Base-by-base conservation (phyloP, 495 filamentous ascomycete species). In the Penicillium angulare region DNA sequence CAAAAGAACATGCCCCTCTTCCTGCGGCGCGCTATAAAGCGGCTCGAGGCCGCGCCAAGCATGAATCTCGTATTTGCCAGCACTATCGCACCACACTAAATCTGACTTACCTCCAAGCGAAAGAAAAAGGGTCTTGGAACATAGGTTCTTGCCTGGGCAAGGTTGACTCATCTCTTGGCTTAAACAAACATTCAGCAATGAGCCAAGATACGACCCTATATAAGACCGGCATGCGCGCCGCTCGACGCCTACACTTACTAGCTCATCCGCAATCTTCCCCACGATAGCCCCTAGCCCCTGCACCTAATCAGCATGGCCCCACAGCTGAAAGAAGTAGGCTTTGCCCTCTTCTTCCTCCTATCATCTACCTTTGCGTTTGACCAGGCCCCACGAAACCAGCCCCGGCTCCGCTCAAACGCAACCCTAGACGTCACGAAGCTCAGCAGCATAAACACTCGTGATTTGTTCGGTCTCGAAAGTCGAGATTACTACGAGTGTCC, bases 401-500 rank as follows among this genome's bases (percentile, higher is more conserved):
- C 51, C 6, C 51, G 33, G 7, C 44, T 43, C 7, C 45, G 29
- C 4, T 48, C 20, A 23, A 54, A 54, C 18, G 42, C 13, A 16
- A 29, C 42, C 24, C 7, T 44, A n/a, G 18, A 21, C 24, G n/a
- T 44, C 12, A 26, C 24, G n/a, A 16, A 44, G 26, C 31, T 26
- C 2, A 13, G 21, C 21, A 32, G 6, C 15, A 13, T 20, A n/a
- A 24, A 47, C 3, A 36, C 46, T n/a, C 29, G 51, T 10, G 43
- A 52, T 34, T 26, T 55, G 10, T 39, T 33, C n/a, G 45, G 35
- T 7, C 47, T 60, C 0, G 21, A 26, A 12, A 6, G 26, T 0
- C 53, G 57, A 26, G 43, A 23, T 17, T 44, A 27, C 32, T 41
- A 24, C 17, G 22, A 29, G 3, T 63, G 60, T 31, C 9, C 10